A percentile compares a stretch with the other conserved stretches of the same genome.
These are phyloP conservation scores for Pulveroboletus sp. DNA, from an alignment of 768 basidiomycete genomes.

Conservation along the genomic window DNA sequence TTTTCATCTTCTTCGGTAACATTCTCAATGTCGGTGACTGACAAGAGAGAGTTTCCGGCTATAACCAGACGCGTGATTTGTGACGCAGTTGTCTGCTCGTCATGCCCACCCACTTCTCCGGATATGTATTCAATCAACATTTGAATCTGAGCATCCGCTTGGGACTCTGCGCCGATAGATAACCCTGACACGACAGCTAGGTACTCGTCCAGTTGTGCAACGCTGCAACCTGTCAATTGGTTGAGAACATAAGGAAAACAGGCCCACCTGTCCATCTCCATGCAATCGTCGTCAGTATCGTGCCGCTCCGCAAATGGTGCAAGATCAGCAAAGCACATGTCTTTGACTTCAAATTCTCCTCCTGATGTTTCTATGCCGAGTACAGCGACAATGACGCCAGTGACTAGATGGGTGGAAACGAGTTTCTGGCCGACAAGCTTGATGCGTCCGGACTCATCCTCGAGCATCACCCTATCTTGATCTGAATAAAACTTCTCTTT, in stretches of 20 bases:
- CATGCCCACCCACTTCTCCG: conserved; percentile 71
- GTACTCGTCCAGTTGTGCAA: conserved; percentile 55
- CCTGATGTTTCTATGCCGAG: conserved; percentile 84
- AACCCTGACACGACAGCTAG: conserved; percentile 85
- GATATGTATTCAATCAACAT: conserved; percentile 87
- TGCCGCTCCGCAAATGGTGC: conserved; percentile 46
- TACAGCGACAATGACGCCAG: conserved; percentile 86
- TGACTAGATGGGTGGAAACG: conserved; percentile 62
- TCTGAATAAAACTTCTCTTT: conserved; percentile 68
- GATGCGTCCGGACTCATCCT: conserved; percentile 95
- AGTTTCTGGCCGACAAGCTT: conserved; percentile 76
- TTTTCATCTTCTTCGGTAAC: conserved; percentile 42
- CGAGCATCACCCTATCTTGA: conserved; percentile 81
- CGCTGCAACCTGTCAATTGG: conserved; percentile 7
- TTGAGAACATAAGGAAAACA: conserved; percentile 7
- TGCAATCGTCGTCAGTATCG: conserved; percentile 31
- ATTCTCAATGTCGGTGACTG: conserved; percentile 34
- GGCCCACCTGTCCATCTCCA: conserved; percentile 67
- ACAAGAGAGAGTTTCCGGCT: conserved; percentile 82
- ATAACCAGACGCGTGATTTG: conserved; percentile 83
- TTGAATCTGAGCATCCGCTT: conserved; percentile 70
- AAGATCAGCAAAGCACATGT: conserved; percentile 80
- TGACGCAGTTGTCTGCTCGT: conserved; percentile 60
- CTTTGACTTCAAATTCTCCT: conserved; percentile 93
- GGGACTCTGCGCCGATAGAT: conserved; percentile 60